Evolutionary conservation across 805 yeast species (phyloP).

Genomic region (Cyberlindnera nakhonratchasimensis): DNA sequence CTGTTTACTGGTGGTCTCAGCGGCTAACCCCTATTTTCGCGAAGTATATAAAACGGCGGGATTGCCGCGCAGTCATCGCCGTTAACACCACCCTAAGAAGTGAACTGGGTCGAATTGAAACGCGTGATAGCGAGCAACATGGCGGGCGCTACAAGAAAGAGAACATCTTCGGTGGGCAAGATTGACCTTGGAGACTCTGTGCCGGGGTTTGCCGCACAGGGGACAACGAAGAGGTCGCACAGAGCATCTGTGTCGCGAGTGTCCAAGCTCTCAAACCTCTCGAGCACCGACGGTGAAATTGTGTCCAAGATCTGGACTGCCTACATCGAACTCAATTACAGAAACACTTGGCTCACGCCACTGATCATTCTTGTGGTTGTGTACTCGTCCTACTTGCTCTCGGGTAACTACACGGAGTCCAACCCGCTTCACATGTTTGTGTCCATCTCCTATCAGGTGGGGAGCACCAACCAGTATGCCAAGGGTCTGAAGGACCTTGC

Average conservation of each 20-base stretch:
- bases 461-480: conserved; percentile 68
- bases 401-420: conserved; percentile 53
- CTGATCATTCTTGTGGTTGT: conserved; percentile 43
- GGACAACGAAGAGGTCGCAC: conserved; percentile 41
- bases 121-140: too few relatives aligned
- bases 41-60: too few relatives aligned
- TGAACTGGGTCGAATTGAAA: too few relatives aligned
- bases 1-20: too few relatives aligned
- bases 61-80: too few relatives aligned
- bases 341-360: conserved; percentile 73
- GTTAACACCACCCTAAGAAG: too few relatives aligned
- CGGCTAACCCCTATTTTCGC: too few relatives aligned
- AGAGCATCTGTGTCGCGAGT: conserved; percentile 37
- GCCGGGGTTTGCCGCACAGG: conserved; percentile 65
- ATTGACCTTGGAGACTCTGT: conserved; percentile 74
- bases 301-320: conserved; percentile 53
- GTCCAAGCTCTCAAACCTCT: conserved; percentile 30
- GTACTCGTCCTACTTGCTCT: conserved; percentile 44
- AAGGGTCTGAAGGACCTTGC: conserved; percentile 83
- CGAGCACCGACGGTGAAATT: conserved; percentile 49
- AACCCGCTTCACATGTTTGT: conserved; percentile 66
- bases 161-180: conserved; percentile 73
- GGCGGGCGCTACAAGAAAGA: conserved; percentile 26
- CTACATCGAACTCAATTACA: conserved; percentile 52
- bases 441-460: conserved; percentile 59